Evolutionary conservation across 441 rosid genomes (phyloP), one percentile per base, ranked within the genome.

Genomic region (Corymbia calophylla): DNA sequence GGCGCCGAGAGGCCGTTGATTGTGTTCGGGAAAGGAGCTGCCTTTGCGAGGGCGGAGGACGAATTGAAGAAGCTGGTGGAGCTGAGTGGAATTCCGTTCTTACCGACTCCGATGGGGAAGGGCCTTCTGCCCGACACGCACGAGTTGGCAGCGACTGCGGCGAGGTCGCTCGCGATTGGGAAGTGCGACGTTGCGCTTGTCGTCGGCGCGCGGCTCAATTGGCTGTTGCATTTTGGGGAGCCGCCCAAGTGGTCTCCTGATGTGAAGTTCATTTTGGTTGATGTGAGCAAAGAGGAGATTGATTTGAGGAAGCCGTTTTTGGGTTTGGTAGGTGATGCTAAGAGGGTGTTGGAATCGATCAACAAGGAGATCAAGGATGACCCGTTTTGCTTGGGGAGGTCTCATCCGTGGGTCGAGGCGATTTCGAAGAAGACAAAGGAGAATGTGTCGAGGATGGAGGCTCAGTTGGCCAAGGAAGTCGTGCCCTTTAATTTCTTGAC

Each of bases 51-150:
- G 88, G 98, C 97, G 2, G 99, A 98, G 93, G 91, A 90, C 70
- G 97, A 96, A 90, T 58, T 98, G 89, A 95, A 90, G 95, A 93
- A 93, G 92, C 90, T 97, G 8, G 96, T 98, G 58, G 97, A 96
- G 82, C 90, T 88, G 31, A 96, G 98, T 5, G 97, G 98, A 55
- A 96, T 97, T 82, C 99, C 99, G 2, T 98, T 98, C 90, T 91
- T 97, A 89, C 98, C 98, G 4, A 97, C 99, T 47, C 99, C 99
- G 7, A 97, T 97, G 99, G 99, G 99, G 53, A 98, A 98, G 93
- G 99, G 99, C 39, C 88, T 98, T 93, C 92, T 98, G 92, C 95
- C 98, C 12, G 99, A 98, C 91, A 92, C 96, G 5, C 99, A 97
- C 91, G 96, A 94, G 88, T 94, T 97, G 25, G 98, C 98, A 0